Evolutionary conservation across 108 stramenopile genomes (phyloP).

Genomic region (Stephanodiscus triporus): DNA sequence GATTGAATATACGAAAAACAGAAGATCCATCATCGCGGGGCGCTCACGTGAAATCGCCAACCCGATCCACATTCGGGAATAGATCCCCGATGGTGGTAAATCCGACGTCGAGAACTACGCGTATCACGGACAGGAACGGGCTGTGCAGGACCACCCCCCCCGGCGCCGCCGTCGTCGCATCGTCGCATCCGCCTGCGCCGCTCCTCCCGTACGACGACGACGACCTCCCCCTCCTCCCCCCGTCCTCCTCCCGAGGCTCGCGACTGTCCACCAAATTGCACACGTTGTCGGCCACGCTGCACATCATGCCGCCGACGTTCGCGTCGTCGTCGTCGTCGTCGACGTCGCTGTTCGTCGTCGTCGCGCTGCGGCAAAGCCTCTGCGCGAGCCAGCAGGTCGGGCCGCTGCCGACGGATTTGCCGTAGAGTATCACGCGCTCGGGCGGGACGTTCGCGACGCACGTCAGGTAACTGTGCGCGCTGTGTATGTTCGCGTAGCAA

Average conservation of each 20-base stretch:
- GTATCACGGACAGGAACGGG: conserved; percentile 64
- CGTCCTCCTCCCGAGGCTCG: not conserved
- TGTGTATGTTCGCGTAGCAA: conserved; percentile 78
- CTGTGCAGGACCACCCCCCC: conserved; percentile 72
- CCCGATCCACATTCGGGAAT: conserved; percentile 80
- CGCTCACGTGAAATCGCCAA: conserved; percentile 50
- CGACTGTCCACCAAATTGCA: conserved; percentile 8
- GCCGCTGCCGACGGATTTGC: conserved; percentile 63
- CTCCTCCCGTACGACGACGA: not conserved
- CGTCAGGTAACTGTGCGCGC: conserved; percentile 71
- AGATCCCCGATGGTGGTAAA: conserved; percentile 80
- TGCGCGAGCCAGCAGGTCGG: conserved; percentile 80
- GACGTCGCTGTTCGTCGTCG: too few species aligned
- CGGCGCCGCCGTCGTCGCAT: not conserved
- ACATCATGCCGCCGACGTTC: too few species aligned
- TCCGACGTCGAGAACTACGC: conserved; percentile 77
- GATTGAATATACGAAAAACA: not conserved
- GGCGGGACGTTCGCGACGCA: conserved; percentile 47
- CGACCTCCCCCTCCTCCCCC: not conserved
- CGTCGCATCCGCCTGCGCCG: not conserved
- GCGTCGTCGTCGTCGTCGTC: conserved; percentile 4
- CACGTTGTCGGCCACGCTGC: not conserved
- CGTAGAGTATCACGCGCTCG: conserved; percentile 73
- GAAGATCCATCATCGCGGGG: not conserved
- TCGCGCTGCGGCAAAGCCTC: conserved; percentile 16